Base-by-base conservation (phyloP, 2,329 filamentous ascomycete species). In the Sclerotinia borealis region DNA sequence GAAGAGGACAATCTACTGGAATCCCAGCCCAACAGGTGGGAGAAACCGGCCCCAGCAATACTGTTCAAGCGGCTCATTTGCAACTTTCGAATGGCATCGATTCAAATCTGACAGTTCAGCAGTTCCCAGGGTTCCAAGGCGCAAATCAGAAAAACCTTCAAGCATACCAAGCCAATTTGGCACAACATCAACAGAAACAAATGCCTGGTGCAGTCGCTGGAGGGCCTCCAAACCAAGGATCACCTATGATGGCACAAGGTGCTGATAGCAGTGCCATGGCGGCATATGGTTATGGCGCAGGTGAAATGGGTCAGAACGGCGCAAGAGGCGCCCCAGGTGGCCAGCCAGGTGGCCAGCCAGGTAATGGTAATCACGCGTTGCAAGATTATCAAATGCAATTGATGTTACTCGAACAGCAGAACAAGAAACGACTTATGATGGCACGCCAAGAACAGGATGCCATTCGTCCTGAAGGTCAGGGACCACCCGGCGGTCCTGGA, bases 311-410 rank as follows among this genome's bases (percentile, higher is more conserved):
- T 39, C 78, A 54, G 29, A 83, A 79, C 49, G 83, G 79, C 59
- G 88, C 91, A 79, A 83, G 88, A 62, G 76, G 78, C 39, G 81
- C 63, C 31, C 81, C 82, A 25, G 80, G 77, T 50, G 83, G 79
- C 61, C 88, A 91, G 79, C 82, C 87, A 59, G 78, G 80, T 34
- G 80, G 77, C 45, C 79, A 76, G 63, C 68, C 66, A 36, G 71
- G 71, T 76, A 93, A 92, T 74, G 71, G 71, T 76, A 93, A 92
- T 74, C 90, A 93, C 74, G 90, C 90, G 27, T 80, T 93, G 51
- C 90, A 93, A 76, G 90, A 95, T 75, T 93, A 93, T 72, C 90
- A 93, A 78, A 93, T 93, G 90, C 90, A 93, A 75, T 78, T 93
- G 73, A 93, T 93, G 90, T 78, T 93, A 56, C 82, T 93, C 19